These are phyloP conservation scores for Hysterangium stoloniferum DNA, from an alignment of 768 basidiomycete genomes.

Conservation along the genomic window DNA sequence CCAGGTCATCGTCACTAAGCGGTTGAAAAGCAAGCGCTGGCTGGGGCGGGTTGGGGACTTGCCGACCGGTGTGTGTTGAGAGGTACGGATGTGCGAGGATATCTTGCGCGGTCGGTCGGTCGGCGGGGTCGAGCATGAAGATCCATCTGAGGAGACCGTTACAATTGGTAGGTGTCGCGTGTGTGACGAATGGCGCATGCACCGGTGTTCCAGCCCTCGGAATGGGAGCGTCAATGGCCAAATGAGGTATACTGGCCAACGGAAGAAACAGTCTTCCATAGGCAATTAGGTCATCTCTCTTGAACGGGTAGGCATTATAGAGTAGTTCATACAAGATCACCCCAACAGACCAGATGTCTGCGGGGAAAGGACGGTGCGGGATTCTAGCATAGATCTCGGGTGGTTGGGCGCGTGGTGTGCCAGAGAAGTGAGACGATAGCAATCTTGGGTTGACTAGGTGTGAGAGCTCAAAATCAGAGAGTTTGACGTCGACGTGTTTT, in stretches of 20 bases:
- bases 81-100: not conserved
- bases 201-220: not conserved
- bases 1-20: too few relatives aligned
- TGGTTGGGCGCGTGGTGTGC: conserved; percentile 95
- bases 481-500: conserved; percentile 69
- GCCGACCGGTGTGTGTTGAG: not conserved
- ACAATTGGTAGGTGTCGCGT: not conserved
- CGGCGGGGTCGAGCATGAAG: not conserved
- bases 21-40: not conserved
- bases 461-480: conserved; percentile 98
- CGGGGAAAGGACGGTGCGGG: not conserved
- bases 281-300: conserved; percentile 77
- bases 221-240: not conserved
- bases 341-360: conserved; percentile 88
- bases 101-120: not conserved
- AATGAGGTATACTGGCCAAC: not conserved
- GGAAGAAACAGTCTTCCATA: not conserved
- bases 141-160: not conserved
- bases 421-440: conserved; percentile 39
- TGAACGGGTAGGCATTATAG: conserved; percentile 93
- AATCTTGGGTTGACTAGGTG: conserved; percentile 74
- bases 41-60: not conserved
- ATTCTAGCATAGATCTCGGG: conserved; percentile 55
- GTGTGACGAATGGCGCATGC: not conserved
- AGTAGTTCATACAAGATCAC: conserved; percentile 97